Evolutionary conservation across 805 yeast genomes (phyloP).

Genomic region (Kodamaea neixiangensis): DNA sequence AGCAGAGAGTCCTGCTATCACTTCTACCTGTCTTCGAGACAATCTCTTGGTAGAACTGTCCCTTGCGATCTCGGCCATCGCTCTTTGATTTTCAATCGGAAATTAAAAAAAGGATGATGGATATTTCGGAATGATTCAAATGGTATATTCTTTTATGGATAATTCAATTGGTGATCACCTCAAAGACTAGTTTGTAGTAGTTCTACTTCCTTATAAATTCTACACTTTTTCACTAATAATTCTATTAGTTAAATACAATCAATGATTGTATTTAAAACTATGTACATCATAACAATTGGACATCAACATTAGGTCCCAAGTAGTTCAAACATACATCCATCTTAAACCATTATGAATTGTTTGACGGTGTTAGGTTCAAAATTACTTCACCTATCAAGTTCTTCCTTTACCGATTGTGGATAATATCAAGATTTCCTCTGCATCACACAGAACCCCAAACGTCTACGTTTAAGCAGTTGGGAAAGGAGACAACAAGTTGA

Average conservation of each 20-base stretch:
- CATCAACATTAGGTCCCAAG: neutral
- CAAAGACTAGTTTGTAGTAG: neutral
- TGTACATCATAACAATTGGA: constrained; percentile 12
- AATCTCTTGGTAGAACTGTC: neutral
- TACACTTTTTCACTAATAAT: neutral
- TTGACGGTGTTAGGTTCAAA: neutral
- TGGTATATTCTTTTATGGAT: neutral
- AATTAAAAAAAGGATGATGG: neutral
- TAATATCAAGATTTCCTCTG: neutral
- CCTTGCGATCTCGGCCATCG: constrained; percentile 2
- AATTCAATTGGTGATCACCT: no score
- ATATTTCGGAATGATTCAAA: neutral
- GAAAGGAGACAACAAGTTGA: constrained; percentile 75
- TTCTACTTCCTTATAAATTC: neutral
- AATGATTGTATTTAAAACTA: constrained; percentile 9
- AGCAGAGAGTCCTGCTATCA: constrained; percentile 73
- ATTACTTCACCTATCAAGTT: neutral
- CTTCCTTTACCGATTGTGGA: neutral
- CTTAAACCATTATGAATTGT: no score
- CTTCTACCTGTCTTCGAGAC: constrained; percentile 44
- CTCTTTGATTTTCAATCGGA: neutral
- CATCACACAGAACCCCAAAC: neutral
- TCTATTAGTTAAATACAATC: neutral
- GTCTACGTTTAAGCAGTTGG: constrained; percentile 58
- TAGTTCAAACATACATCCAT: neutral